phyloP scores from a whole-genome alignment of 164 flowering plant genomes.

The Chimonanthus praecox region DNA sequence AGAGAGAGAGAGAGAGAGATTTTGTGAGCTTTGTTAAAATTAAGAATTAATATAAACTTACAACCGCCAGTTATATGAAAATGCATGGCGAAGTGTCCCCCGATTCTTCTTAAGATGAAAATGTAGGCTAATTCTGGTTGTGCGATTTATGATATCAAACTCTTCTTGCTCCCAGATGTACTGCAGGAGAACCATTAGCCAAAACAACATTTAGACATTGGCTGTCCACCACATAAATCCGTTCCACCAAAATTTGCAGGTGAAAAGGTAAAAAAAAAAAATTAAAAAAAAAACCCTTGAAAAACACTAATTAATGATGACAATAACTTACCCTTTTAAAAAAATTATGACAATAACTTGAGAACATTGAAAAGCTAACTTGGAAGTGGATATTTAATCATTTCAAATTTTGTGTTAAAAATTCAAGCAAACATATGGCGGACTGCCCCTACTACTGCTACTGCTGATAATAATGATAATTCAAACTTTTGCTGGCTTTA shows the following conservation, averaged over 20 bases:
- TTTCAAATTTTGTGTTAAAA: no score
- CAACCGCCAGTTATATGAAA: constrained; percentile 95
- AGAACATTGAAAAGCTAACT: no score
- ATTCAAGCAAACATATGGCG: no score
- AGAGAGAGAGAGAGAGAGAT: neutral
- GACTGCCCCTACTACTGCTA: no score
- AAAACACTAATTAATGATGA: neutral
- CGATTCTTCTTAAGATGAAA: constrained; percentile 61
- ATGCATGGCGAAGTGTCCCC: constrained; percentile 76
- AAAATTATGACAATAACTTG: no score
- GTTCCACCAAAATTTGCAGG: no score
- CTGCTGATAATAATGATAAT: no score
- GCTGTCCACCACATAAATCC: neutral
- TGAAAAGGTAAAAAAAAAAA: no score
- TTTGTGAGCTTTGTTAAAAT: neutral
- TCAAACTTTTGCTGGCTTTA: no score
- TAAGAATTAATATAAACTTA: constrained; percentile 31
- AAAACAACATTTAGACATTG: neutral
- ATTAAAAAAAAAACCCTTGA: no score
- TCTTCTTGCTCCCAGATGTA: constrained; percentile 96
- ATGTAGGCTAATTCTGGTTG: constrained; percentile 92
- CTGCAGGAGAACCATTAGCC: constrained; percentile 26
- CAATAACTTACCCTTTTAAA: no score
- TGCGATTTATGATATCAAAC: constrained; percentile 74
- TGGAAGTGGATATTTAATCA: no score